Conservation (phyloP, 306 rosid genomes). For the Herpetospermum pedunculosum region DNA sequence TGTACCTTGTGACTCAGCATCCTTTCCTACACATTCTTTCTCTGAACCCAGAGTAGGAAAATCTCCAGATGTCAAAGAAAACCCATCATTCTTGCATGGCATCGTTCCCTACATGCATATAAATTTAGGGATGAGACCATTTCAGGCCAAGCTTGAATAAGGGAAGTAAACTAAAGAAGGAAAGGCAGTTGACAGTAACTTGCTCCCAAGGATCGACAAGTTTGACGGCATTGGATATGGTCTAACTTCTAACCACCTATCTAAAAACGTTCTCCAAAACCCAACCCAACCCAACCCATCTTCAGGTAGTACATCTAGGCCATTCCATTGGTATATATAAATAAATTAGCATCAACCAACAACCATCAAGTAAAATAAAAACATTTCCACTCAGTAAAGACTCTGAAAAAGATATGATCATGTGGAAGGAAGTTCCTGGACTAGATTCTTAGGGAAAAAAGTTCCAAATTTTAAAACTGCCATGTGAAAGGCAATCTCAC, state of each 20-base stretch:
- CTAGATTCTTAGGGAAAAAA: neutral
- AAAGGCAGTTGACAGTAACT: neutral
- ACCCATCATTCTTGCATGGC: slow-evolving; percentile 48
- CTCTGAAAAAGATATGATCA: neutral
- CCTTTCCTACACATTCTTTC: slow-evolving; percentile 52
- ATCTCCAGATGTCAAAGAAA: slow-evolving; percentile 83
- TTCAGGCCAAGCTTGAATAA: neutral
- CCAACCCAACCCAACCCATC: neutral
- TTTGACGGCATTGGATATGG: neutral
- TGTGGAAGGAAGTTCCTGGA: neutral
- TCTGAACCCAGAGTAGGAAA: slow-evolving; percentile 95
- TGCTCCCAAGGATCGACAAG: neutral
- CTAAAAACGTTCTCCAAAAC: neutral
- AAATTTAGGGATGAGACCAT: slow-evolving; percentile 11
- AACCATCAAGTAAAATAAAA: neutral
- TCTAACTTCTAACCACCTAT: neutral
- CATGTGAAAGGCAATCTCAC: no score
- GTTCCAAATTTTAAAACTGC: neutral
- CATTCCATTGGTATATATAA: neutral
- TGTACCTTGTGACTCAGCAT: slow-evolving; percentile 53
- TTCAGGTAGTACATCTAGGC: neutral
- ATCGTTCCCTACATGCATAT: slow-evolving; percentile 42
- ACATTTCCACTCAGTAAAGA: neutral
- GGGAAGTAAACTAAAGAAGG: neutral
- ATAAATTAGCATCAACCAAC: neutral